Conservation (phyloP, 2,329 filamentous ascomycete genomes). For the Trichothecium sympodiale region DNA sequence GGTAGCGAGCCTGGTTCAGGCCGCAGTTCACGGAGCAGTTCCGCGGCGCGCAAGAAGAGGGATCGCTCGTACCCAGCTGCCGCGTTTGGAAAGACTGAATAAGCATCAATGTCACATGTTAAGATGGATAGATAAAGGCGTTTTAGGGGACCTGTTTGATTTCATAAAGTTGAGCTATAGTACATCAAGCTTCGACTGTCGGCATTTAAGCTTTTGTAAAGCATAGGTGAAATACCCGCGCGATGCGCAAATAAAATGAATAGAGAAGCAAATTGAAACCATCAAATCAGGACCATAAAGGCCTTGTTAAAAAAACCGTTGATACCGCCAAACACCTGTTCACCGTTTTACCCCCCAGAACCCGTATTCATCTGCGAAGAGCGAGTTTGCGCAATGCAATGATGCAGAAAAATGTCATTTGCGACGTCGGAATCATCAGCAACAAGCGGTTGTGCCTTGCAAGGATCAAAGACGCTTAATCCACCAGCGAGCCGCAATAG, state of each 20-base stretch:
- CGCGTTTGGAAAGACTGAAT: slow-evolving; percentile 35
- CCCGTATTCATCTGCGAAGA: too few species aligned
- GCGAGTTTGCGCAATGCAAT: too few species aligned
- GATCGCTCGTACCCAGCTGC: slow-evolving; percentile 52
- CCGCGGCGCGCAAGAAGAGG: slow-evolving; percentile 41
- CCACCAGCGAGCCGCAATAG: slow-evolving; percentile 27
- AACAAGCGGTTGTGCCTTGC: too few species aligned
- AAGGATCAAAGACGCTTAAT: slow-evolving; percentile 15
- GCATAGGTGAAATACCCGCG: slow-evolving; percentile 5
- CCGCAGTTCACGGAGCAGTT: slow-evolving; percentile 46
- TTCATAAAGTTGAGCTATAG: too few species aligned
- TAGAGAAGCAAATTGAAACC: too few species aligned
- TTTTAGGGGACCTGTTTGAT: too few species aligned
- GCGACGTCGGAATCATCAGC: too few species aligned
- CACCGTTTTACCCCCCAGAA: not conserved
- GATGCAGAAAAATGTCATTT: too few species aligned
- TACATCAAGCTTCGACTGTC: too few species aligned
- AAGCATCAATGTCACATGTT: not conserved
- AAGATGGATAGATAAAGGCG: too few species aligned
- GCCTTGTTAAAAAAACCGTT: not conserved
- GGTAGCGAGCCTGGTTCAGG: slow-evolving; percentile 23
- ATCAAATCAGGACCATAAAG: not conserved
- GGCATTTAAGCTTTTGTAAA: not conserved
- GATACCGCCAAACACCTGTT: slow-evolving; percentile 1
- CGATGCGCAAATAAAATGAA: not conserved